Percentiles rank a stretch among this genome's conserved stretches.
Evolutionary conservation across 2,329 filamentous ascomycete genomes (phyloP).

Genomic region (Penicillium frequentans): DNA sequence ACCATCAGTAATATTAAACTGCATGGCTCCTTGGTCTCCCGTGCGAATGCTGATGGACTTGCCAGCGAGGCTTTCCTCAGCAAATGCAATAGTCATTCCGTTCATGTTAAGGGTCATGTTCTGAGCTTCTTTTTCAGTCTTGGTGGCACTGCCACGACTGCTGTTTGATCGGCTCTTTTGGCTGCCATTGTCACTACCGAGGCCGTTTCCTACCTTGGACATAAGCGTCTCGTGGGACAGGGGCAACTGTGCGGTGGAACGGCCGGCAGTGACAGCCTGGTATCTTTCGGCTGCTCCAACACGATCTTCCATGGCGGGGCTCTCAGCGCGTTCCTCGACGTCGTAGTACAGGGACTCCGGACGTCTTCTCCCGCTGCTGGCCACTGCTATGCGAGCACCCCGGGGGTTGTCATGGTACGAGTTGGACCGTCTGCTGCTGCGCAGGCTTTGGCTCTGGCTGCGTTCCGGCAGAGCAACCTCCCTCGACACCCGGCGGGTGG

Average conservation of each 20-base stretch:
- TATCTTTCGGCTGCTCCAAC: constrained; percentile 41
- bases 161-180: constrained; percentile 43
- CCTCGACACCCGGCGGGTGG: constrained; percentile 31
- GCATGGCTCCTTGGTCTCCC: constrained; percentile 37
- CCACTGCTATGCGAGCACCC: constrained; percentile 33
- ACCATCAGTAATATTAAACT: constrained; percentile 41
- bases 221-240: constrained; percentile 37
- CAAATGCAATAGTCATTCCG: constrained; percentile 42
- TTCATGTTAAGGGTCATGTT: constrained; percentile 42
- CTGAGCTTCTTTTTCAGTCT: constrained; percentile 35
- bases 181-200: constrained; percentile 41
- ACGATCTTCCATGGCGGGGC: constrained; percentile 36
- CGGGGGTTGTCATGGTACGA: constrained; percentile 35
- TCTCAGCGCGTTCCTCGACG: constrained; percentile 17
- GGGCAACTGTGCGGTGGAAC: constrained; percentile 24
- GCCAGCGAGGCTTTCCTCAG: constrained; percentile 35
- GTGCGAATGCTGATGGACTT: constrained; percentile 42
- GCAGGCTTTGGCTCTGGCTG: constrained; percentile 33
- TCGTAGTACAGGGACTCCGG: constrained; percentile 31
- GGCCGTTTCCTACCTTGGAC: constrained; percentile 31
- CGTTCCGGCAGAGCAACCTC: constrained; percentile 35
- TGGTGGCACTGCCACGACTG: constrained; percentile 41
- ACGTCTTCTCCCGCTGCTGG: constrained; percentile 33
- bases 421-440: constrained; percentile 26
- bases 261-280: constrained; percentile 35